phyloP scores from a whole-genome alignment of 768 basidiomycete genomes.

The Pulveroboletus ravenelii region DNA sequence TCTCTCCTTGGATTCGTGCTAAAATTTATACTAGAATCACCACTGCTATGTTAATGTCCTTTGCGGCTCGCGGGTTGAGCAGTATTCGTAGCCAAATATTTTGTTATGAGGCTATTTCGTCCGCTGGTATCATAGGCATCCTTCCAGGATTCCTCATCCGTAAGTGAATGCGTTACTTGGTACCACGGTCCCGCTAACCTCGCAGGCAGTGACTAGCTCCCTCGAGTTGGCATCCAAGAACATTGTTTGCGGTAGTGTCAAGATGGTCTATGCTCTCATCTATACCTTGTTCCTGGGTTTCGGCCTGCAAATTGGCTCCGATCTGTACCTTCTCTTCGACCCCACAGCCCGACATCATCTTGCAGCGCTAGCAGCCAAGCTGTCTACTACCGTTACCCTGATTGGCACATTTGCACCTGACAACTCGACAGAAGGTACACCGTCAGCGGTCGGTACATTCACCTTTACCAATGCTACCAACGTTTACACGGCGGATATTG shows the following conservation, averaged over 20 bases:
- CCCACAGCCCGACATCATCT: conserved; percentile 48
- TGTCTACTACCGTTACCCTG: conserved; percentile 47
- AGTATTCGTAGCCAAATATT: conserved; percentile 74
- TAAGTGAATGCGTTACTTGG: conserved; percentile 32
- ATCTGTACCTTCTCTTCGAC: conserved; percentile 73
- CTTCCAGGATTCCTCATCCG: conserved; percentile 85
- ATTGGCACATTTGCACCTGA: conserved; percentile 68
- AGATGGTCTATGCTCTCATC: conserved; percentile 86
- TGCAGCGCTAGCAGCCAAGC: conserved; percentile 46
- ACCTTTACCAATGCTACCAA: conserved; percentile 55
- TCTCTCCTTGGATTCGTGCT: conserved; percentile 1
- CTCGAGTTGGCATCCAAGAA: conserved; percentile 83
- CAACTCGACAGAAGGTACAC: conserved; percentile 36
- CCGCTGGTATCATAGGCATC: conserved; percentile 81
- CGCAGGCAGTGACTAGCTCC: conserved; percentile 64
- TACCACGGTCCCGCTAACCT: conserved; percentile 2
- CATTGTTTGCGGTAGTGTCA: conserved; percentile 78
- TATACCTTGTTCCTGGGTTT: conserved; percentile 84
- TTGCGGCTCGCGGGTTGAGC: conserved; percentile 75
- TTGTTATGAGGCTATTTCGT: conserved; percentile 90
- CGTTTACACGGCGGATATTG: conserved; percentile 43
- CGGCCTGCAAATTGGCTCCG: conserved; percentile 79
- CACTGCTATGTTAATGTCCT: conserved; percentile 76
- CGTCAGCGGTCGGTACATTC: conserved; percentile 59
- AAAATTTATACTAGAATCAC: conserved; percentile 55